Conservation (phyloP, 306 rosid species). For the Malus asiatica region DNA sequence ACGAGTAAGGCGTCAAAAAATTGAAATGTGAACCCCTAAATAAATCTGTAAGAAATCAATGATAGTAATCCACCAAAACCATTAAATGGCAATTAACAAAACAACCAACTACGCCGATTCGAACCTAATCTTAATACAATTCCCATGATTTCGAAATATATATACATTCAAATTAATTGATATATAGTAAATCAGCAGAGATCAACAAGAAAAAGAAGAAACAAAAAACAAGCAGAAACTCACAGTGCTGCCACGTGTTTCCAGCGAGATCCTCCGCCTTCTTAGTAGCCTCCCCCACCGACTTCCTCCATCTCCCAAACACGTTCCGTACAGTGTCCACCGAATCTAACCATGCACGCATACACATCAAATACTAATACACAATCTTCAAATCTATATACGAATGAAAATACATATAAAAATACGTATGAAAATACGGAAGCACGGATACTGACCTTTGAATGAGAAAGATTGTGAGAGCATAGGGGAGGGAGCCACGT, state of each 20-base stretch:
- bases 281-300: slow-evolving; percentile 64
- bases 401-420: neutral
- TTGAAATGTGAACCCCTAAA: neutral
- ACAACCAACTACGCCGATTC: neutral
- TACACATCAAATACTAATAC: neutral
- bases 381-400: neutral
- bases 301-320: slow-evolving; percentile 76
- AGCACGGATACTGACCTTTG: slow-evolving; percentile 39
- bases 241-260: slow-evolving; percentile 94
- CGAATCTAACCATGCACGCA: slow-evolving; percentile 41
- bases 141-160: neutral
- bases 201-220: neutral
- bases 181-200: neutral
- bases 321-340: slow-evolving; percentile 51
- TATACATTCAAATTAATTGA: no score
- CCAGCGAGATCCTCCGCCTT: slow-evolving; percentile 89
- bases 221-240: slow-evolving; percentile 8
- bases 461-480: slow-evolving; percentile 33
- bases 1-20: neutral
- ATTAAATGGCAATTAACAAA: neutral
- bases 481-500: slow-evolving; percentile 18
- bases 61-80: neutral
- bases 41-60: neutral
- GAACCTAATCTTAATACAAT: neutral
- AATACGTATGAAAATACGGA: neutral